These are phyloP conservation scores for Gentiana dahurica DNA, from an alignment of 257 asterid species.

Conservation along the genomic window DNA sequence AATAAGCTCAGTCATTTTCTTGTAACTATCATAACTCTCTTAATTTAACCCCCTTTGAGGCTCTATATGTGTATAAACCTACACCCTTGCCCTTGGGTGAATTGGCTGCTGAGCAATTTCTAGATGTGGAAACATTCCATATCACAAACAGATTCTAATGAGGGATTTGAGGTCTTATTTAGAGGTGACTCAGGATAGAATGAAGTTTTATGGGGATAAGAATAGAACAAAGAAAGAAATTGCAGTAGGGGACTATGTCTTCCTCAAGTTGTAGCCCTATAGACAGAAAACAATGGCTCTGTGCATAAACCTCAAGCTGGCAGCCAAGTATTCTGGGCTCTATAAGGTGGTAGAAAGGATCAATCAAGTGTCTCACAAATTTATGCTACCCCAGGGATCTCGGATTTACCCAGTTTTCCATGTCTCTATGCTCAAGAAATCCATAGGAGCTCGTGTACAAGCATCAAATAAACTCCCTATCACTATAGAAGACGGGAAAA, in stretches of 20 bases:
- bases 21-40: background rate
- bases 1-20: background rate
- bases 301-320: background rate
- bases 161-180: background rate
- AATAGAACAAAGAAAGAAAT: background rate
- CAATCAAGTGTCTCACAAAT: no score
- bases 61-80: background rate
- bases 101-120: background rate
- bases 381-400: no score
- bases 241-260: background rate
- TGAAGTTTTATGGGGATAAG: background rate
- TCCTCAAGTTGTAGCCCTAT: background rate
- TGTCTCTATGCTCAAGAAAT: no score
- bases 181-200: background rate
- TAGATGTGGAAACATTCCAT: no score
- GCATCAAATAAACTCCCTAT: no score
- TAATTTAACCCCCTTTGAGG: background rate
- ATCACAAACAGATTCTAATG: background rate
- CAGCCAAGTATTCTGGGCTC: background rate
- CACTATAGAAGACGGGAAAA: no score
- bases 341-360: no score
- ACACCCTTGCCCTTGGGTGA: background rate
- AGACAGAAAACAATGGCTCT: background rate
- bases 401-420: no score
- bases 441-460: no score